phyloP scores from a whole-genome alignment of 2,329 filamentous ascomycete species.

The Alternaria sp. region DNA sequence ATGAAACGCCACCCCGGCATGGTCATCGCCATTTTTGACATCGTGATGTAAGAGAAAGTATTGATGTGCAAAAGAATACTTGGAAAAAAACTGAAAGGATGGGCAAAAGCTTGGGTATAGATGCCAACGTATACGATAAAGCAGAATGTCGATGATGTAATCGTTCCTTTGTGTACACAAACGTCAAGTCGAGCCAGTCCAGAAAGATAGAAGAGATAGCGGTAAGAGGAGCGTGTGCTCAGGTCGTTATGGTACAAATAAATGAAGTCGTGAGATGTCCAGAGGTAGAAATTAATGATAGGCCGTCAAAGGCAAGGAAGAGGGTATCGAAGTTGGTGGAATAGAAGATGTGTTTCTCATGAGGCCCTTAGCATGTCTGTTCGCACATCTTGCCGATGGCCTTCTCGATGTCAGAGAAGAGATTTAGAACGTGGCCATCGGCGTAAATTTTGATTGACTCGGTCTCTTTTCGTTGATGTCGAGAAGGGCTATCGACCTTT shows the following conservation, averaged over 20 bases:
- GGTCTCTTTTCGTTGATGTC: constrained; percentile 48
- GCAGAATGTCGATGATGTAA: constrained; percentile 11
- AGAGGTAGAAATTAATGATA: constrained; percentile 31
- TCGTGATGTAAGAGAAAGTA: constrained; percentile 25
- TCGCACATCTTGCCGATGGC: constrained; percentile 56
- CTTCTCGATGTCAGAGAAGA: constrained; percentile 55
- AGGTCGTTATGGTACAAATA: constrained; percentile 42
- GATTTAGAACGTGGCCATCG: constrained; percentile 52
- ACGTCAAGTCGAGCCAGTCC: constrained; percentile 19
- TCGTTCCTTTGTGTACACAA: constrained; percentile 16
- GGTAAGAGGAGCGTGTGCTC: constrained; percentile 26
- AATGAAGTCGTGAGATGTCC: constrained; percentile 24
- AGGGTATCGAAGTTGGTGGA: constrained; percentile 18
- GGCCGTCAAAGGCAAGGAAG: constrained; percentile 25
- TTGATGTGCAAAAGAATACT: constrained; percentile 19
- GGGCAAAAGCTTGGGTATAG: constrained; percentile 14
- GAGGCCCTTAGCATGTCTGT: constrained; percentile 43
- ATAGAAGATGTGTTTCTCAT: constrained; percentile 19
- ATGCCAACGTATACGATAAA: constrained; percentile 15
- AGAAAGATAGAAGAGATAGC: constrained; percentile 21
- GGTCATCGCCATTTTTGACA: constrained; percentile 22
- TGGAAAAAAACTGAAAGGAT: constrained; percentile 10
- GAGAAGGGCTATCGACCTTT: constrained; percentile 47
- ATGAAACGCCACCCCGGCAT: constrained; percentile 39
- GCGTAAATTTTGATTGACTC: constrained; percentile 57